These are phyloP conservation scores for Coprinopsis marcescibilis DNA, from an alignment of 768 basidiomycete species.

Conservation along the genomic window DNA sequence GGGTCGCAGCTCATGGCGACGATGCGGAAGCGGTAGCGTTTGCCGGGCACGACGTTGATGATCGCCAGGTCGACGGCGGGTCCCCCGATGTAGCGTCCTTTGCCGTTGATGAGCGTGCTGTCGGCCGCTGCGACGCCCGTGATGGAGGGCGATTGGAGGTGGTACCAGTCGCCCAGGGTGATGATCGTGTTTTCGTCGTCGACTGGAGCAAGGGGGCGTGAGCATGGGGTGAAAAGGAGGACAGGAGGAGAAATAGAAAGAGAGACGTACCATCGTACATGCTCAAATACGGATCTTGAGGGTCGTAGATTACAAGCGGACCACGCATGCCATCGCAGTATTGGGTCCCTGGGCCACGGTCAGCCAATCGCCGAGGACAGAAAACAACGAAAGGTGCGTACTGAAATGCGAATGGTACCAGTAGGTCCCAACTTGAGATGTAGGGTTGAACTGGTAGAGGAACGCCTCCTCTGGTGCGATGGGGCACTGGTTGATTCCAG, in stretches of 20 bases:
- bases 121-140: slow-evolving; percentile 24
- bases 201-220: slow-evolving; percentile 8
- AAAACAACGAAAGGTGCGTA: slow-evolving; percentile 9
- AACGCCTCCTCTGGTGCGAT: slow-evolving; percentile 37
- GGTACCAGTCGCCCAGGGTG: slow-evolving; percentile 41
- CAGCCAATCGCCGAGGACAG: not conserved
- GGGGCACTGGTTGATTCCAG: slow-evolving; percentile 42
- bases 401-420: slow-evolving; percentile 34
- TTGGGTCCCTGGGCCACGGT: slow-evolving; percentile 29
- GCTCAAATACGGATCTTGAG: slow-evolving; percentile 27
- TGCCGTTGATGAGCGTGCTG: slow-evolving; percentile 42
- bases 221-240: slow-evolving; percentile 1
- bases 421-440: slow-evolving; percentile 27
- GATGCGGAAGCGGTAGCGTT: slow-evolving; percentile 45
- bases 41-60: slow-evolving; percentile 29
- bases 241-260: not conserved
- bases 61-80: slow-evolving; percentile 30
- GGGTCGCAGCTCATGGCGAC: slow-evolving; percentile 42
- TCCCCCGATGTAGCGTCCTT: slow-evolving; percentile 37
- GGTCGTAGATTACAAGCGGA: slow-evolving; percentile 41
- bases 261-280: slow-evolving; percentile 7
- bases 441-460: slow-evolving; percentile 31
- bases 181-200: slow-evolving; percentile 42
- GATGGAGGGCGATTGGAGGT: slow-evolving; percentile 19
- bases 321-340: slow-evolving; percentile 55